Conservation (phyloP, 257 asterid species). For the Nicotiana sylvestris region DNA sequence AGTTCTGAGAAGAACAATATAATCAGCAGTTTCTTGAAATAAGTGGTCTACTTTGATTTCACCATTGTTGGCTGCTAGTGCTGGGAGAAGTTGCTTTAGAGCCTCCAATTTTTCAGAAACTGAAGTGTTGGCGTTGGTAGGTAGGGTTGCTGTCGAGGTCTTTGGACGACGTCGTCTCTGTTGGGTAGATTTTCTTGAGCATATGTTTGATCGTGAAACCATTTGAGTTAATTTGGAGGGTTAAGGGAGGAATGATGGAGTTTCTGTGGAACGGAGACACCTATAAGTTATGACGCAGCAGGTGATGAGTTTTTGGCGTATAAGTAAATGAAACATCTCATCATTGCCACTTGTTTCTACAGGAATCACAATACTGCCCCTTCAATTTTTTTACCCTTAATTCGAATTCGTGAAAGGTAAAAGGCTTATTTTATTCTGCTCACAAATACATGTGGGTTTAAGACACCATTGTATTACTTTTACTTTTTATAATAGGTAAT, state of each 20-base stretch:
- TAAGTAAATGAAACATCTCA: slow-evolving; percentile 27
- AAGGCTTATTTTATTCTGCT: too few relatives aligned
- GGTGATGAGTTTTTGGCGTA: slow-evolving; percentile 10
- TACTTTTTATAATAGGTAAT: too few relatives aligned
- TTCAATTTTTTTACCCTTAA: too few relatives aligned
- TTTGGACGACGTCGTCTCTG: slow-evolving; percentile 15
- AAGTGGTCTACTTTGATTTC: slow-evolving; percentile 47
- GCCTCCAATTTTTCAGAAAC: slow-evolving; percentile 69
- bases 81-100: slow-evolving; percentile 56
- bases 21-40: slow-evolving; percentile 66
- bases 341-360: slow-evolving; percentile 22
- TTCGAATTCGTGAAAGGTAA: too few relatives aligned
- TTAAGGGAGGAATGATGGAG: background rate
- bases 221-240: slow-evolving; percentile 12
- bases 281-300: background rate
- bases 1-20: slow-evolving; percentile 60
- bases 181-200: slow-evolving; percentile 23
- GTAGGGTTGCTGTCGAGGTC: background rate
- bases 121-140: background rate
- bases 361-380: slow-evolving; percentile 34
- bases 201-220: slow-evolving; percentile 40
- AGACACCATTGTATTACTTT: too few relatives aligned
- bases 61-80: slow-evolving; percentile 30
- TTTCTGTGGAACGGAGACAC: background rate
- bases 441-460: too few relatives aligned